These are phyloP conservation scores for Zea luxurians DNA, from an alignment of 176 grass and related monocot genomes.

Conservation along the genomic window DNA sequence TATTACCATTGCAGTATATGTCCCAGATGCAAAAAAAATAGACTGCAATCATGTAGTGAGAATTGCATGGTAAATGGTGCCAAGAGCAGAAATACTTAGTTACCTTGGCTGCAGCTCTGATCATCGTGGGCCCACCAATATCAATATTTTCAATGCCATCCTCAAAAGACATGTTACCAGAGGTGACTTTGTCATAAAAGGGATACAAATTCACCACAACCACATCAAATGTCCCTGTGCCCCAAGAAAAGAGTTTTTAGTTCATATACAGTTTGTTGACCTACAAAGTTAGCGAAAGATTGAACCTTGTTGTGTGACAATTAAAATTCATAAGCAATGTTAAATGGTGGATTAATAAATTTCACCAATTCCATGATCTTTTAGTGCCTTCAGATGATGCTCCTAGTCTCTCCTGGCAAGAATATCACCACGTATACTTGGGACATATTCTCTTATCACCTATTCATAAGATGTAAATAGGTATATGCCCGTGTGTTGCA, in stretches of 20 bases:
- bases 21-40: slow-evolving; percentile 1
- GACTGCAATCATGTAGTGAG: not conserved
- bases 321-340: not conserved
- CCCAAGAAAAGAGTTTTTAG: not conserved
- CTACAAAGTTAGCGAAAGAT: not conserved
- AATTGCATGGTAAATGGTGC: not conserved
- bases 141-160: slow-evolving; percentile 96
- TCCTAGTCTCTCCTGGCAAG: slow-evolving; percentile 88
- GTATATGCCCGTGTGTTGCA: too few relatives aligned
- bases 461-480: too few relatives aligned
- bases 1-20: slow-evolving; percentile 9
- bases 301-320: not conserved
- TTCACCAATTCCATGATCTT: slow-evolving; percentile 73
- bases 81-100: slow-evolving; percentile 8
- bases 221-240: slow-evolving; percentile 86
- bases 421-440: slow-evolving; percentile 94
- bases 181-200: slow-evolving; percentile 91
- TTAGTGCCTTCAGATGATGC: slow-evolving; percentile 77
- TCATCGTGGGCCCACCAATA: slow-evolving; percentile 93
- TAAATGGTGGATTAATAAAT: not conserved
- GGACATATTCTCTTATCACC: too few relatives aligned
- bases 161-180: slow-evolving; percentile 72
- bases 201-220: slow-evolving; percentile 98
- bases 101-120: slow-evolving; percentile 92
- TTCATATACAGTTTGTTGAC: not conserved